These are phyloP conservation scores for Didymella sp. DNA, from an alignment of 2,329 filamentous ascomycete species.

Conservation along the genomic window DNA sequence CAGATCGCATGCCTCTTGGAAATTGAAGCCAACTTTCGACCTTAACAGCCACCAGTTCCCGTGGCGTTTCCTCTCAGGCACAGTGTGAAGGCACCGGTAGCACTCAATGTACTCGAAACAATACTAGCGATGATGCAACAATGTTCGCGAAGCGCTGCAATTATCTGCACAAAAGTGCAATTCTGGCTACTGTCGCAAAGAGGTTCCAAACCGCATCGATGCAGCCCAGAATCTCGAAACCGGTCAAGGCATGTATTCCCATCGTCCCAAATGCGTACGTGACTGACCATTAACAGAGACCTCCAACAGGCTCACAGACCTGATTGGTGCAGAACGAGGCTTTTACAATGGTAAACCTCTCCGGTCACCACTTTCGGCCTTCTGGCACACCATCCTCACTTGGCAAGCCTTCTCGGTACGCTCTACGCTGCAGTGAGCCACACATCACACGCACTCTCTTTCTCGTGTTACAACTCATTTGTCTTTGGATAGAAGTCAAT, in stretches of 20 bases:
- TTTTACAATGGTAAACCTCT: not conserved
- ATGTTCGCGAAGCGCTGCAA: not conserved
- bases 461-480: not conserved
- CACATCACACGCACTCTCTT: not conserved
- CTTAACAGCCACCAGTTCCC: constrained; percentile 42
- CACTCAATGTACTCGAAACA: not conserved
- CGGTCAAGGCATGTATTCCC: constrained; percentile 3
- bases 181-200: not conserved
- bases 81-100: constrained; percentile 29
- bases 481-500: not conserved
- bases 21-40: constrained; percentile 38
- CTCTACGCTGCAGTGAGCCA: not conserved
- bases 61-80: constrained; percentile 46
- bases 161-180: not conserved
- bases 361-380: not conserved
- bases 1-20: constrained; percentile 38
- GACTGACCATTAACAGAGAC: not conserved
- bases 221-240: not conserved
- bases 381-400: not conserved
- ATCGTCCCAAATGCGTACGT: not conserved
- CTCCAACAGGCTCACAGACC: not conserved
- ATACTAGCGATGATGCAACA: not conserved
- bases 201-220: not conserved
- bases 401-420: not conserved
- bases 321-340: constrained; percentile 11